Evolutionary conservation across 441 rosid genomes (phyloP).

Genomic region (Theobroma grandiflorum): DNA sequence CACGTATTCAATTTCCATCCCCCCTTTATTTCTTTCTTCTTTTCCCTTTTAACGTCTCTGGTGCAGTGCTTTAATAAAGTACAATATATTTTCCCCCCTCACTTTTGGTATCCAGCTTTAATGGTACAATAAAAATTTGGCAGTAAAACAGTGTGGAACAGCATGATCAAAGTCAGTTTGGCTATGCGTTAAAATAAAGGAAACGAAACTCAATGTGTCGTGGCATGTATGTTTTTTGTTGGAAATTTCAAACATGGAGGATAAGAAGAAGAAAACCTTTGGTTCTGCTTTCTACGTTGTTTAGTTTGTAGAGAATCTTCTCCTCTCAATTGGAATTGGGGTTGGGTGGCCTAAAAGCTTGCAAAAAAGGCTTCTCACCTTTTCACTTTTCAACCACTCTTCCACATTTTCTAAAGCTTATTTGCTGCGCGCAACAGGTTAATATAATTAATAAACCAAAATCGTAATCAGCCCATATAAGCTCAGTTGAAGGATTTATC

Average conservation of each 20-base stretch:
- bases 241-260: conserved; percentile 16
- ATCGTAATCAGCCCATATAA: background rate
- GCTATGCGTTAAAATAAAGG: background rate
- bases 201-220: conserved; percentile 43
- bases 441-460: background rate
- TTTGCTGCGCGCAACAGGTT: background rate
- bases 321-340: conserved; percentile 15
- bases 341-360: conserved; percentile 36
- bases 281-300: conserved; percentile 46
- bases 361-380: conserved; percentile 33
- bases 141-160: background rate
- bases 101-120: background rate
- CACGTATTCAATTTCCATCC: background rate
- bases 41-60: background rate
- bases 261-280: conserved; percentile 25
- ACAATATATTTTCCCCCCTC: background rate
- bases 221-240: conserved; percentile 34
- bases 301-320: conserved; percentile 55
- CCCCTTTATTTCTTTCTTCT: background rate
- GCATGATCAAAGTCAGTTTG: background rate
- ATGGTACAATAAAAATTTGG: background rate
- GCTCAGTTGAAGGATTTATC: background rate
- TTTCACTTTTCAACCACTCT: conserved; percentile 63
- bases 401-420: conserved; percentile 19
- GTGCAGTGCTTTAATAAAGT: background rate